phyloP scores from a whole-genome alignment of 257 asterid genomes.

The Ilex aquifolium region DNA sequence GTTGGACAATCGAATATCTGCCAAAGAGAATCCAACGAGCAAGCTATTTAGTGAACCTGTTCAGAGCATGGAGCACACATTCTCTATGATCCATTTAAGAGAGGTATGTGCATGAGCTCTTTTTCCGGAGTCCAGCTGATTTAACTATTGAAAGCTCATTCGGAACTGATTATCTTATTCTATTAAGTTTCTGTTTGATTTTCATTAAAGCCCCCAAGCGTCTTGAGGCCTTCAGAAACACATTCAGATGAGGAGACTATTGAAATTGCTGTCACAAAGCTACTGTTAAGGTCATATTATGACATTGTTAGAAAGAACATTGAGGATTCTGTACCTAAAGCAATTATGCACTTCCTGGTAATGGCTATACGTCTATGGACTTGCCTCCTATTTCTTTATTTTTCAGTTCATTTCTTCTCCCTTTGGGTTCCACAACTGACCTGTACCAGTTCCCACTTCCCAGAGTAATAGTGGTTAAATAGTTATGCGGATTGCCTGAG shows the following conservation, averaged over 20 bases:
- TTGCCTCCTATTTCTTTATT: neutral
- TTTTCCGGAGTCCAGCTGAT: neutral
- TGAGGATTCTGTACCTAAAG: constrained; percentile 82
- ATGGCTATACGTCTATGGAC: neutral
- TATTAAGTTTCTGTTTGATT: constrained; percentile 11
- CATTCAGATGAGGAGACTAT: constrained; percentile 61
- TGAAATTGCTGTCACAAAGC: constrained; percentile 66
- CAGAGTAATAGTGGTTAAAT: neutral
- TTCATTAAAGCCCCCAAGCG: constrained; percentile 63
- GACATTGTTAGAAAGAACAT: constrained; percentile 78
- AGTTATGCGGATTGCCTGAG: neutral
- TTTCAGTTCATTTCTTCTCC: neutral
- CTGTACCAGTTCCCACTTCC: neutral
- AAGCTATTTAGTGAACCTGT: constrained; percentile 48
- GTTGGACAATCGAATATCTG: constrained; percentile 44
- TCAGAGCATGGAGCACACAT: constrained; percentile 44
- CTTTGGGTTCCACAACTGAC: neutral
- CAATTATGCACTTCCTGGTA: constrained; percentile 97
- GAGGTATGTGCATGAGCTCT: constrained; percentile 43
- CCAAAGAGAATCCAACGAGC: constrained; percentile 51
- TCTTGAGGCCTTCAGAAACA: constrained; percentile 73
- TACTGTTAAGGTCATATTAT: constrained; percentile 70
- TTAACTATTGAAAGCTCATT: neutral
- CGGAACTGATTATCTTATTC: neutral
- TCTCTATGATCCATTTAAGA: constrained; percentile 65